A percentile compares a stretch with the other conserved stretches of the same genome.
Evolutionary conservation across 2,329 filamentous ascomycete genomes (phyloP).

Genomic region (Chaetomiaceae sp.): DNA sequence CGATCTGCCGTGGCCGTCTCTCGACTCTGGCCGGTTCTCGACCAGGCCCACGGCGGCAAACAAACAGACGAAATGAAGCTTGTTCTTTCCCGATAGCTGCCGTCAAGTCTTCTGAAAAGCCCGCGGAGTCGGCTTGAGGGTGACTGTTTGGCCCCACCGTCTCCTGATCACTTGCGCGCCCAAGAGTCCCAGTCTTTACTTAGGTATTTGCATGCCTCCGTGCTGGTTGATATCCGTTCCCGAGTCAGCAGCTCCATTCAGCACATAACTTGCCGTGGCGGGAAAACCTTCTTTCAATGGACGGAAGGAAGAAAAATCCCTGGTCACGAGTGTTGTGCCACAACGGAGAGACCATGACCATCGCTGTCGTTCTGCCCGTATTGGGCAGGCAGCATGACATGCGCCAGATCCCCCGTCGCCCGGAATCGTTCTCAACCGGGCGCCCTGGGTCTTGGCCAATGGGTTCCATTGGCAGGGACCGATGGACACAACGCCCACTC

Average conservation of each 20-base stretch:
- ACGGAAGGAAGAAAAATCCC: not conserved
- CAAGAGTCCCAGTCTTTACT: too few relatives aligned
- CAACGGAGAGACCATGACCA: conserved; percentile 1
- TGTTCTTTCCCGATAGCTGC: too few relatives aligned
- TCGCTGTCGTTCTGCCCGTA: conserved; percentile 12
- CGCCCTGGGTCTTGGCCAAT: conserved; percentile 18
- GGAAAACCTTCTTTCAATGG: not conserved
- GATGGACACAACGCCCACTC: conserved; percentile 14
- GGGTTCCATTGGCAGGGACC: conserved; percentile 16
- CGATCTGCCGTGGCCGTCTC: not conserved
- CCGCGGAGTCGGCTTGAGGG: too few relatives aligned
- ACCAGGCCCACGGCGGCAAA: conserved; percentile 12
- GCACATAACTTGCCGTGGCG: not conserved
- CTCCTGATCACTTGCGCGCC: too few relatives aligned
- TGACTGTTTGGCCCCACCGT: too few relatives aligned
- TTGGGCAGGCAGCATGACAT: conserved; percentile 21
- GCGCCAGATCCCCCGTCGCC: conserved; percentile 14
- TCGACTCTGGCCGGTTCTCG: conserved; percentile 1
- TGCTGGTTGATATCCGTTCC: too few relatives aligned
- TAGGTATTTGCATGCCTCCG: too few relatives aligned
- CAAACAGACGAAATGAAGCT: too few relatives aligned
- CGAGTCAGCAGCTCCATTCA: not conserved
- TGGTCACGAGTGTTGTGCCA: conserved; percentile 3
- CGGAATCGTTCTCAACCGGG: conserved; percentile 21
- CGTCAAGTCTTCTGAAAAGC: not conserved